phyloP scores from a whole-genome alignment of 129 eudicot genomes.

The Artemisia tridentata region DNA sequence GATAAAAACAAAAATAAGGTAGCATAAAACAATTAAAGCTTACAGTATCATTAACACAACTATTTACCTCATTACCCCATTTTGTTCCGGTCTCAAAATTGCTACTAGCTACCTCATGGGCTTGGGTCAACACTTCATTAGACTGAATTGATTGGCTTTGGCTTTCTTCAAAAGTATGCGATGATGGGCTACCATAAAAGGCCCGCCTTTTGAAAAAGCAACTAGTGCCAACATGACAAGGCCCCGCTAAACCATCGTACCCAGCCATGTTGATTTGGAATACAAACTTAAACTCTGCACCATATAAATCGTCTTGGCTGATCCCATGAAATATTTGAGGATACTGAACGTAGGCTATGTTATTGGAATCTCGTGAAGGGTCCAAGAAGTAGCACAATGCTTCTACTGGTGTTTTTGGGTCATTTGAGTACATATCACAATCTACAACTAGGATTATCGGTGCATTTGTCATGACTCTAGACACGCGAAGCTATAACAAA shows the following conservation, averaged over 20 bases:
- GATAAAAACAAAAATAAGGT: background rate
- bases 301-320: conserved; percentile 53
- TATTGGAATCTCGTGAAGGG: conserved; percentile 32
- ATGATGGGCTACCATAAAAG: conserved; percentile 57
- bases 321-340: conserved; percentile 66
- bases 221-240: conserved; percentile 53
- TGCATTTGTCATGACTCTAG: conserved; percentile 62
- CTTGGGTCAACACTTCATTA: conserved; percentile 23
- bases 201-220: conserved; percentile 59
- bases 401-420: conserved; percentile 49
- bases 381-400: conserved; percentile 53
- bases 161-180: conserved; percentile 23
- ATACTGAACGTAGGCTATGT: conserved; percentile 55
- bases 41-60: background rate
- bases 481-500: conserved; percentile 59
- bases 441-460: conserved; percentile 57
- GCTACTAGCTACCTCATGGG: conserved; percentile 48
- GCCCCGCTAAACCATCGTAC: conserved; percentile 54
- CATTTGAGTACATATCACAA: conserved; percentile 74
- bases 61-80: conserved; percentile 63
- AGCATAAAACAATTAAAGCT: background rate
- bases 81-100: conserved; percentile 36
- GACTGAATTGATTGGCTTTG: conserved; percentile 31
- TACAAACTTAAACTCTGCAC: conserved; percentile 40
- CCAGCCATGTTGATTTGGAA: conserved; percentile 48